Evolutionary conservation across 495 filamentous ascomycete species (phyloP), one percentile per base, ranked within the genome.

Genomic region (Delitschia confertaspora): DNA sequence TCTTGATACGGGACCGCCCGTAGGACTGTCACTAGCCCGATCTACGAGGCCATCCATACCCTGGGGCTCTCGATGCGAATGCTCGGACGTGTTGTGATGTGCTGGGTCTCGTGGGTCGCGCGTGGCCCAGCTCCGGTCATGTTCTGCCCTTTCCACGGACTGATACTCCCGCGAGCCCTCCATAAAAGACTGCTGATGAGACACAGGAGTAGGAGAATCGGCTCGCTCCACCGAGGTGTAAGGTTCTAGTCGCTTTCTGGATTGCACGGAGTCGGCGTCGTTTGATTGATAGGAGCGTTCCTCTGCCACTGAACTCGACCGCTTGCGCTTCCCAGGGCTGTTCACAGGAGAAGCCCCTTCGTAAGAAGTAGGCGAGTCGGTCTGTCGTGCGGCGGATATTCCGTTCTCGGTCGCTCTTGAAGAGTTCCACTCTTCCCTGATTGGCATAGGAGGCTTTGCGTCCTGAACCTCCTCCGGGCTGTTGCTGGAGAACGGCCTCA

Each of bases 311-410:
- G 49, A 49, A 33, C 34, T 47, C 1, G 54, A 46, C 26, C 49
- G 33, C 23, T 57, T 57, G 33, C 54, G 30, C 45, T 57, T 57
- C 8, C 23, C 32, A 8, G 44, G 27, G 24, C 42, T 50, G 2
- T 27, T 13, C n/a, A 27, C 24, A 2, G 52, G 38, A 13, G 21
- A 5, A n/a, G 14, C 23, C n/a, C 30, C 26, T 42, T 33, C 18
- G 33, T 32, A 34, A 22, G 11, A 23, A 6, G 40, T 26, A 33
- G 46, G 46, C 3, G 51, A 49, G 25, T 40, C 23, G 2, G 47
- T 42, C 14, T 43, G 45, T 10, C 36, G 40, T 26, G 41, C 45
- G 40, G 41, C 39, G 19, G 11, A 25, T 14, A 20, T 6, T 7
- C 26, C 41, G 47, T 38, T 44, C 23, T 40, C 38, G 6, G 37